Evolutionary conservation across 768 basidiomycete species (phyloP).

Genomic region (Calocera viscosa): DNA sequence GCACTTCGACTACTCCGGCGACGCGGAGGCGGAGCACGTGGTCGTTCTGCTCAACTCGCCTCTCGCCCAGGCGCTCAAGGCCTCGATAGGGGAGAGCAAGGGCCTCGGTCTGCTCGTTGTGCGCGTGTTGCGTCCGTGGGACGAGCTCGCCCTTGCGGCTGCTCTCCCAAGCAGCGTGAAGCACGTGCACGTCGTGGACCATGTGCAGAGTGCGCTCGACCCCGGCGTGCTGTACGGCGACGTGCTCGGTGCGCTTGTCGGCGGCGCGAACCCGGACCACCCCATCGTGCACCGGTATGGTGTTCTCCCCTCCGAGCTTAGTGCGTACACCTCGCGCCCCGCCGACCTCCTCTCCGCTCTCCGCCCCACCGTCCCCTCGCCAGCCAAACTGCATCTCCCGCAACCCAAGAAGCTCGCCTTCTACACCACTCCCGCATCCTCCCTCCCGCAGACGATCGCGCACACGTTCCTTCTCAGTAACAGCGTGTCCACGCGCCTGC

Average conservation of each 20-base stretch:
- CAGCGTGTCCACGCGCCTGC: slow-evolving; percentile 44
- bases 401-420: slow-evolving; percentile 42
- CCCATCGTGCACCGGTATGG: slow-evolving; percentile 28
- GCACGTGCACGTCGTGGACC: slow-evolving; percentile 62
- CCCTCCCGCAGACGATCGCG: slow-evolving; percentile 41
- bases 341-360: slow-evolving; percentile 14
- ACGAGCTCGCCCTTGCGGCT: slow-evolving; percentile 46
- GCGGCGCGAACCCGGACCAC: slow-evolving; percentile 21
- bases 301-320: slow-evolving; percentile 1
- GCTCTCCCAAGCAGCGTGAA: slow-evolving; percentile 48
- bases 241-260: slow-evolving; percentile 34
- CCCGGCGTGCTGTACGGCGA: slow-evolving; percentile 61
- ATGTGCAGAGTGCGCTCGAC: slow-evolving; percentile 49
- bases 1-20: slow-evolving; percentile 68
- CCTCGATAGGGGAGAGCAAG: slow-evolving; percentile 30
- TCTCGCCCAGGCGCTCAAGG: slow-evolving; percentile 50
- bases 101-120: slow-evolving; percentile 58
- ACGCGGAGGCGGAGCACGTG: slow-evolving; percentile 47
- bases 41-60: slow-evolving; percentile 67
- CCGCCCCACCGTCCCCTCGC: slow-evolving; percentile 16
- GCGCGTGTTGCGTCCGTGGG: slow-evolving; percentile 77
- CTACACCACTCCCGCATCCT: slow-evolving; percentile 46
- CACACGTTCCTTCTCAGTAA: slow-evolving; percentile 39
- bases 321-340: slow-evolving; percentile 6
- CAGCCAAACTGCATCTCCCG: slow-evolving; percentile 9